phyloP scores from a whole-genome alignment of 2,329 filamentous ascomycete genomes.

The Emmonsia crescens region DNA sequence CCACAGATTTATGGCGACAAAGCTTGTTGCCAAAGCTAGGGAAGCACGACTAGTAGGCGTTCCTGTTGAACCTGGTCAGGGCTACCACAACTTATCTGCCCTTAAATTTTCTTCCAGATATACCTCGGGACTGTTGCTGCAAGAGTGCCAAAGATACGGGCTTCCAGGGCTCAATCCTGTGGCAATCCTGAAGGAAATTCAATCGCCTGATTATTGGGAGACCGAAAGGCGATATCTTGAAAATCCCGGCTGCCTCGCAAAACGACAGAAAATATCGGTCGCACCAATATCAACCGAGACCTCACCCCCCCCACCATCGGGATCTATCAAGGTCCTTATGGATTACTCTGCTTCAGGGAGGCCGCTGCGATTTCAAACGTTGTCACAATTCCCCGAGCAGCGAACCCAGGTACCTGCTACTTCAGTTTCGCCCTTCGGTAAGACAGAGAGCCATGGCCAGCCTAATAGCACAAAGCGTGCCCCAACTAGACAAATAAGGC shows the following conservation, averaged over 20 bases:
- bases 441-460: not conserved
- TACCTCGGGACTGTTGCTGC: not conserved
- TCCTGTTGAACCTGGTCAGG: not conserved
- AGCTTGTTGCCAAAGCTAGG: not conserved
- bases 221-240: not conserved
- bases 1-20: conserved; percentile 2
- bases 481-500: not conserved
- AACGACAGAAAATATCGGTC: not conserved
- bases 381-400: no score
- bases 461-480: not conserved
- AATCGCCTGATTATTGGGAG: not conserved
- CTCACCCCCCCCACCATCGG: not conserved
- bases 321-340: not conserved
- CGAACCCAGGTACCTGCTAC: not conserved
- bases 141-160: not conserved
- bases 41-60: not conserved
- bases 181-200: not conserved
- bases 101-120: not conserved
- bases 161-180: not conserved
- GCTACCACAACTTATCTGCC: not conserved
- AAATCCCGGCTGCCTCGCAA: not conserved
- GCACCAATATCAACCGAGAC: not conserved
- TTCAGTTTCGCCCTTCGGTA: not conserved
- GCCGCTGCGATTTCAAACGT: no score
- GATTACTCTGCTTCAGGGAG: no score